Conservation (phyloP, 2,329 filamentous ascomycete genomes). For the Cryphonectria nitschkei region DNA sequence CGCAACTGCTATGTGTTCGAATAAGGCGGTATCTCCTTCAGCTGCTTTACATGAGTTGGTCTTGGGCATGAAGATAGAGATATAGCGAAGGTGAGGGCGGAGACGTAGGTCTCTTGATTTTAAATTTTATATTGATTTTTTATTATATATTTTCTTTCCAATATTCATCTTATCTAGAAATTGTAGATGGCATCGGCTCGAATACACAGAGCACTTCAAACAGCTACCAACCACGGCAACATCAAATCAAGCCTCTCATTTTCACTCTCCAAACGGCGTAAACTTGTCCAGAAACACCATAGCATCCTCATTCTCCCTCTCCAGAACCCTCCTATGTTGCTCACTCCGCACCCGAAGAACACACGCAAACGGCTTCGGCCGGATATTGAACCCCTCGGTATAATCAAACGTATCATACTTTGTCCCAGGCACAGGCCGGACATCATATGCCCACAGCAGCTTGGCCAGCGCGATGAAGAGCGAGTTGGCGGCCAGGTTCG, state of each 20-base stretch:
- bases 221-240: background rate
- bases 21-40: no score
- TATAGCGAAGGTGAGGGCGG: no score
- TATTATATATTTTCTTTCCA: no score
- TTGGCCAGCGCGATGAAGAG: slow-evolving; percentile 40
- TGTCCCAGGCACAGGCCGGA: slow-evolving; percentile 29
- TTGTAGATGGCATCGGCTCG: no score
- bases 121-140: no score
- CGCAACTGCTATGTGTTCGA: no score
- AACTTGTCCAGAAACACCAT: slow-evolving; percentile 30
- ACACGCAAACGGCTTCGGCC: slow-evolving; percentile 32
- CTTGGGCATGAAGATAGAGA: no score
- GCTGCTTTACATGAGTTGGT: no score
- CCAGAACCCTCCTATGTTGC: slow-evolving; percentile 28
- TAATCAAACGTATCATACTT: slow-evolving; percentile 32
- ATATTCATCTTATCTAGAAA: no score
- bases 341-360: slow-evolving; percentile 30
- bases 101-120: no score
- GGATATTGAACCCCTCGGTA: slow-evolving; percentile 33
- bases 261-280: slow-evolving; percentile 30
- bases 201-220: no score
- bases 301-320: slow-evolving; percentile 27
- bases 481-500: slow-evolving; percentile 31
- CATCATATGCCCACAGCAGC: slow-evolving; percentile 51
- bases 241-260: background rate